Percentiles rank a stretch among this genome's conserved stretches.
These are phyloP conservation scores for Chlamydomonas eustigma DNA, from an alignment of 139 green algal genomes.

Conservation along the genomic window DNA sequence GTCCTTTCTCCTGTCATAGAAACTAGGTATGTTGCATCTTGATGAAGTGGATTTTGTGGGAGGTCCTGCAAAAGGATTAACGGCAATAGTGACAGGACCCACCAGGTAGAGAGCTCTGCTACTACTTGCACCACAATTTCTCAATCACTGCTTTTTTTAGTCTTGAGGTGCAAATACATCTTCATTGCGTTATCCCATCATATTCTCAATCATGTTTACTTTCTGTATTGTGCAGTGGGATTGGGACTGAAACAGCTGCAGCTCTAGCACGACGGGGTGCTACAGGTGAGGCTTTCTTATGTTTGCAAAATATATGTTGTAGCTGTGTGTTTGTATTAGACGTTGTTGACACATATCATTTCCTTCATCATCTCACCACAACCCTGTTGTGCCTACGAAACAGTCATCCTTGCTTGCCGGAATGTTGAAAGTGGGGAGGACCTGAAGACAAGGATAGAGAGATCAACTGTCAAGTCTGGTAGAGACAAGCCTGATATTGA, in stretches of 20 bases:
- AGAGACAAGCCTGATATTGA: slow-evolving; percentile 19
- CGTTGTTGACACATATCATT: not conserved
- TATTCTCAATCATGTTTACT: not conserved
- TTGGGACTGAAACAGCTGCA: slow-evolving; percentile 53
- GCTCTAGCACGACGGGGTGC: slow-evolving; percentile 54
- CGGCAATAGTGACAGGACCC: slow-evolving; percentile 70
- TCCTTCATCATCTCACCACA: not conserved
- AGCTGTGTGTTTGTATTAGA: not conserved
- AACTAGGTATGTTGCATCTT: slow-evolving; percentile 49
- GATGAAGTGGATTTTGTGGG: slow-evolving; percentile 47
- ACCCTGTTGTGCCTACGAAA: slow-evolving; percentile 13
- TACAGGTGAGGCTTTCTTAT: slow-evolving; percentile 32
- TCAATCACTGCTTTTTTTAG: not conserved
- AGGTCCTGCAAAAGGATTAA: slow-evolving; percentile 42
- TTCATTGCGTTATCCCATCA: not conserved
- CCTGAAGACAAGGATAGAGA: slow-evolving; percentile 40
- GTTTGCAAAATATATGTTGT: not conserved
- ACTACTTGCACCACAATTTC: not conserved
- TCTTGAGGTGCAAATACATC: not conserved
- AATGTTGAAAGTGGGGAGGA: slow-evolving; percentile 40
- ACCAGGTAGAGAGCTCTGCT: slow-evolving; percentile 47
- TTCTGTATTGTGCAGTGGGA: slow-evolving; percentile 3
- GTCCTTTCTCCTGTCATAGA: too few relatives aligned
- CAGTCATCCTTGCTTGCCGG: slow-evolving; percentile 74
- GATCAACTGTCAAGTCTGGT: not conserved